Evolutionary conservation across 2,329 filamentous ascomycete species (phyloP).

Genomic region (Tolypocladium tropicale): DNA sequence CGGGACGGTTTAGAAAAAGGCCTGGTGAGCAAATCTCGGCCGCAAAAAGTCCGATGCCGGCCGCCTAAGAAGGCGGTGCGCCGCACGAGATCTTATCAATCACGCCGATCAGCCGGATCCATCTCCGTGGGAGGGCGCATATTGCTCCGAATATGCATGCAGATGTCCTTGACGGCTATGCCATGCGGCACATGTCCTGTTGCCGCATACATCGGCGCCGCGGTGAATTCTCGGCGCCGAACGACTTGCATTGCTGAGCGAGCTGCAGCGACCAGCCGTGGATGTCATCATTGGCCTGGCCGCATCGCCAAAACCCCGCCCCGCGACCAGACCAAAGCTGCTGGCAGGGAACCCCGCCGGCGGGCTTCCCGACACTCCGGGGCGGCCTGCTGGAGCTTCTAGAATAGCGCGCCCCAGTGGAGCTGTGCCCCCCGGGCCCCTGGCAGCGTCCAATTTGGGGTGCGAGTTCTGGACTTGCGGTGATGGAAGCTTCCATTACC

Average conservation of each 20-base stretch:
- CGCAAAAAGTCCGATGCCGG: slow-evolving; percentile 5
- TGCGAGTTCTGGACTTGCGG: neutral
- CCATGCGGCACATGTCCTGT: neutral
- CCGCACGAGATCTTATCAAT: slow-evolving; percentile 5
- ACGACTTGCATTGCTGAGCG: neutral
- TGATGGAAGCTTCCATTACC: too few species aligned
- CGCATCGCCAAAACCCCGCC: neutral
- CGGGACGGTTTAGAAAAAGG: neutral
- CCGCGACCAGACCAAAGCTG: neutral
- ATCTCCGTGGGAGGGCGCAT: neutral
- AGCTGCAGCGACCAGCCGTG: neutral
- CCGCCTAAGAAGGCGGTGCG: neutral
- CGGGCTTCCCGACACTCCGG: neutral
- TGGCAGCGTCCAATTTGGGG: neutral
- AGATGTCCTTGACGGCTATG: neutral
- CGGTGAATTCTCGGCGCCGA: neutral
- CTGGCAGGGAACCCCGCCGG: neutral
- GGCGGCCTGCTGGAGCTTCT: neutral
- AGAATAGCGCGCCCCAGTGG: neutral
- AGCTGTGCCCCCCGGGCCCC: neutral
- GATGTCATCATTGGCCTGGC: neutral
- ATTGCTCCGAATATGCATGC: neutral
- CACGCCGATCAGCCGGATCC: neutral
- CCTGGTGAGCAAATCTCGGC: neutral
- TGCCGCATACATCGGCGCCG: neutral